Conservation (phyloP, 2,329 filamentous ascomycete species). For the Claviceps fusiformis region DNA sequence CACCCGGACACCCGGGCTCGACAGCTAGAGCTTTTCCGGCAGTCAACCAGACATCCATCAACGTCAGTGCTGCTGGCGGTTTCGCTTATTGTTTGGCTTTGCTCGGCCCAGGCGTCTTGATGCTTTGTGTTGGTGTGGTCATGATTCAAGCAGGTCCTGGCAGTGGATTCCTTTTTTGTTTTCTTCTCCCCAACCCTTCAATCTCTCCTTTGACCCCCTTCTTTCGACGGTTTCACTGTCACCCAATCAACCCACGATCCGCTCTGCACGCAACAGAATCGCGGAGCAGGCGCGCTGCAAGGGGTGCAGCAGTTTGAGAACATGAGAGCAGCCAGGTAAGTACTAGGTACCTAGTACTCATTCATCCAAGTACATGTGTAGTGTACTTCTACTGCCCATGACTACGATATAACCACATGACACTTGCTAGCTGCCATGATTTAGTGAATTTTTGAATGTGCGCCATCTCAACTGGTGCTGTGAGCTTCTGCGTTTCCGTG, state of each 20-base stretch:
- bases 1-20: not conserved
- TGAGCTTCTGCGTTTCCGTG: too few species aligned
- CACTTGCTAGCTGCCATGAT: not conserved
- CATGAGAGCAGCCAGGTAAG: too few species aligned
- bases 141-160: constrained; percentile 1
- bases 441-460: not conserved
- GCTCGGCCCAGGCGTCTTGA: not conserved
- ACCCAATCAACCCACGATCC: not conserved
- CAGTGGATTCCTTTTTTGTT: not conserved
- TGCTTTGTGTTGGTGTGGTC: not conserved
- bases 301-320: not conserved
- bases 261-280: not conserved
- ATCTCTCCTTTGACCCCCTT: not conserved
- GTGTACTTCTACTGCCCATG: not conserved
- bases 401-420: not conserved
- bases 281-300: not conserved
- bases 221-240: not conserved
- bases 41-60: not conserved
- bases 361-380: not conserved
- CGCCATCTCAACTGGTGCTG: too few species aligned
- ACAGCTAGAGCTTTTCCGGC: constrained; percentile 5
- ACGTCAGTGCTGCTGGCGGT: not conserved
- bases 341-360: too few species aligned
- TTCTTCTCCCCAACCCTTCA: not conserved
- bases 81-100: not conserved